Percentiles rank a stretch among this genome's conserved stretches.
phyloP scores from a whole-genome alignment of 108 stramenopile genomes.

The Chaetoceros muelleri region DNA sequence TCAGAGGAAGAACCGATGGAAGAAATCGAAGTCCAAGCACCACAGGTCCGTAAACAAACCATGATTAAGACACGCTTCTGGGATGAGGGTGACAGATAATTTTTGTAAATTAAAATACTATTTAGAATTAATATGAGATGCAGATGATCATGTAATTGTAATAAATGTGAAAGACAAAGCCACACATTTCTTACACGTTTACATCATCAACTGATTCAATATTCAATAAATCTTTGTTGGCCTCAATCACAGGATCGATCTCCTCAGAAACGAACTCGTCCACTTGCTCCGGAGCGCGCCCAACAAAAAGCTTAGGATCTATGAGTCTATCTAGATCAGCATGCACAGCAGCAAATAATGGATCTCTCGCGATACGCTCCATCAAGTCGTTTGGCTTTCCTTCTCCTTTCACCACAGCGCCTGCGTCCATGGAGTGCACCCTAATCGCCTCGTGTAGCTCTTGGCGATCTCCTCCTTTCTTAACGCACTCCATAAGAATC shows the following conservation, averaged over 20 bases:
- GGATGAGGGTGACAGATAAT: constrained; percentile 5
- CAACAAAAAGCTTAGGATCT: constrained; percentile 91
- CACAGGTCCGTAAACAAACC: not conserved
- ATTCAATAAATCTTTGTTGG: constrained; percentile 56
- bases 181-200: constrained; percentile 82
- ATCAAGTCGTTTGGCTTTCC: constrained; percentile 96
- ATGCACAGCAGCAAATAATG: constrained; percentile 83
- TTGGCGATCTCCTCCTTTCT: constrained; percentile 97
- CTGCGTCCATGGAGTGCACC: constrained; percentile 97
- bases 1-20: constrained; percentile 32
- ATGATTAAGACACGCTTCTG: constrained; percentile 3
- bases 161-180: too few species aligned
- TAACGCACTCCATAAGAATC: constrained; percentile 97
- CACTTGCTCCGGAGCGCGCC: constrained; percentile 91
- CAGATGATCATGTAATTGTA: too few species aligned
- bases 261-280: constrained; percentile 90
- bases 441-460: constrained; percentile 96
- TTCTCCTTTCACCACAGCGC: constrained; percentile 94
- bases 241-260: constrained; percentile 79
- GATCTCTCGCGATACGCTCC: constrained; percentile 87
- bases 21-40: constrained; percentile 11
- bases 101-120: too few species aligned
- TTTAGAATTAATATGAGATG: too few species aligned
- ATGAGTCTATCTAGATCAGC: constrained; percentile 79
- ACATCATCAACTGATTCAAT: constrained; percentile 81